Evolutionary conservation across 2,329 filamentous ascomycete species (phyloP).

Genomic region (Alternaria burnsii): DNA sequence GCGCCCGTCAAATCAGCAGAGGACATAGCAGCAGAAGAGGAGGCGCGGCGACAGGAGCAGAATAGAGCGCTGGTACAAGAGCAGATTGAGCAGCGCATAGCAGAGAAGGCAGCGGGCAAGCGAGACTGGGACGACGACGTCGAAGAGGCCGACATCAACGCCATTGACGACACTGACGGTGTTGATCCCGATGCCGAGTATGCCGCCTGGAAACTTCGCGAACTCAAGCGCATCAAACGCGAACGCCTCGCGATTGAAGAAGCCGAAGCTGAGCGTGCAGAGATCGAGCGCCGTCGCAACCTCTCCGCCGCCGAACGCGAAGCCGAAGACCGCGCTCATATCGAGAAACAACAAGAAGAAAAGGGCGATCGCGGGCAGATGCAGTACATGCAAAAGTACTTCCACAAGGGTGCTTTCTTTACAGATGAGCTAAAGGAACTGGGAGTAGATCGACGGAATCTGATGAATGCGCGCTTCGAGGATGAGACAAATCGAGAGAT

Average conservation of each 20-base stretch:
- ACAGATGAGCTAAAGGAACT: slow-evolving; percentile 79
- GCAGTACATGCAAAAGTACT: slow-evolving; percentile 93
- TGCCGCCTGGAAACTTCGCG: slow-evolving; percentile 92
- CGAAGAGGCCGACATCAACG: slow-evolving; percentile 71
- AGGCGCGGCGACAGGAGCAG: slow-evolving; percentile 71
- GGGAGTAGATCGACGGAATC: slow-evolving; percentile 79
- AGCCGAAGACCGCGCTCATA: slow-evolving; percentile 80
- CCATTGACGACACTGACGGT: slow-evolving; percentile 89
- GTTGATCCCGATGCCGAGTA: slow-evolving; percentile 87
- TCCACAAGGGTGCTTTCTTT: slow-evolving; percentile 96
- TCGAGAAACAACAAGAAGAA: slow-evolving; percentile 81
- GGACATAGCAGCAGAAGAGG: slow-evolving; percentile 58
- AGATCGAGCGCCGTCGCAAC: slow-evolving; percentile 86
- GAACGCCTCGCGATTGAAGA: slow-evolving; percentile 85
- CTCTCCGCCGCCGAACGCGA: slow-evolving; percentile 86
- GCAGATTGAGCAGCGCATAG: slow-evolving; percentile 83
- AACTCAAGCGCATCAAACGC: slow-evolving; percentile 87
- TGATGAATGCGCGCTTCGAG: slow-evolving; percentile 88
- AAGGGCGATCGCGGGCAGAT: slow-evolving; percentile 78
- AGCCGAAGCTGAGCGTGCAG: slow-evolving; percentile 83
- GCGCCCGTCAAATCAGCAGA: slow-evolving; percentile 48
- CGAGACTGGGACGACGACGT: slow-evolving; percentile 83
- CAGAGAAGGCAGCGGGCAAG: slow-evolving; percentile 76
- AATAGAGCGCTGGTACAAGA: slow-evolving; percentile 85
- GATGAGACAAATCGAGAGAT: slow-evolving; percentile 83